Evolutionary conservation across 441 rosid species (phyloP).

Genomic region (Pelargonium fulgidum): DNA sequence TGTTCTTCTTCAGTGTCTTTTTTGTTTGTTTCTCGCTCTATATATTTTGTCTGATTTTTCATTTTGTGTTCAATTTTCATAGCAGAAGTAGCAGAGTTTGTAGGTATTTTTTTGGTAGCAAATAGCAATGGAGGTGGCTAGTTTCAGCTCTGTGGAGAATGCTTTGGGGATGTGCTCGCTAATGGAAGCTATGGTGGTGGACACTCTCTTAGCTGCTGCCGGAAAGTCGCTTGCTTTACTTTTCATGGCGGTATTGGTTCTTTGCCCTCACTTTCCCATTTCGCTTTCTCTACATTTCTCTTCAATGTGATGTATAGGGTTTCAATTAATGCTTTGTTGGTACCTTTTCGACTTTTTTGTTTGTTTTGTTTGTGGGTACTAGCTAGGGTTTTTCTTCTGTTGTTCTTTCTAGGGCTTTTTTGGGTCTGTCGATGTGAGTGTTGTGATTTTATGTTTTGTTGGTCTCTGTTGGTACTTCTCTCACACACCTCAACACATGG

Average conservation of each 20-base stretch:
- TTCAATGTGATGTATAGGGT: not conserved
- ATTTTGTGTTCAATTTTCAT: not conserved
- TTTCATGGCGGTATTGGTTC: not conserved
- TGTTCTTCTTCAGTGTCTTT: not conserved
- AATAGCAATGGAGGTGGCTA: not conserved
- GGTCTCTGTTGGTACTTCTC: not conserved
- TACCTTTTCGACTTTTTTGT: not conserved
- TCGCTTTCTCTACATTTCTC: not conserved
- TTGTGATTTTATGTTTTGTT: not conserved
- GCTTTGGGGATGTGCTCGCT: not conserved
- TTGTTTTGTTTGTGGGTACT: not conserved
- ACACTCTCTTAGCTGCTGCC: slow-evolving; percentile 4
- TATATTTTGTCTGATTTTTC: not conserved
- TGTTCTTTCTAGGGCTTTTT: not conserved
- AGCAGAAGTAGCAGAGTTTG: not conserved
- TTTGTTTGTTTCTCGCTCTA: slow-evolving; percentile 3
- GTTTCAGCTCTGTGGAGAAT: slow-evolving; percentile 2
- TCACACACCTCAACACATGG: not conserved
- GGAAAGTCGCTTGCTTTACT: slow-evolving; percentile 1
- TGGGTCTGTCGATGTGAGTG: not conserved
- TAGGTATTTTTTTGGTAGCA: not conserved
- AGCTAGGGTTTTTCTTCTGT: not conserved
- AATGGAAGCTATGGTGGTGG: slow-evolving; percentile 7
- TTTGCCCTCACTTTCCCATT: not conserved
- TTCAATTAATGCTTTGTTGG: not conserved